Evolutionary conservation across 2,329 filamentous ascomycete genomes (phyloP).

Genomic region (Endothia cerciana): DNA sequence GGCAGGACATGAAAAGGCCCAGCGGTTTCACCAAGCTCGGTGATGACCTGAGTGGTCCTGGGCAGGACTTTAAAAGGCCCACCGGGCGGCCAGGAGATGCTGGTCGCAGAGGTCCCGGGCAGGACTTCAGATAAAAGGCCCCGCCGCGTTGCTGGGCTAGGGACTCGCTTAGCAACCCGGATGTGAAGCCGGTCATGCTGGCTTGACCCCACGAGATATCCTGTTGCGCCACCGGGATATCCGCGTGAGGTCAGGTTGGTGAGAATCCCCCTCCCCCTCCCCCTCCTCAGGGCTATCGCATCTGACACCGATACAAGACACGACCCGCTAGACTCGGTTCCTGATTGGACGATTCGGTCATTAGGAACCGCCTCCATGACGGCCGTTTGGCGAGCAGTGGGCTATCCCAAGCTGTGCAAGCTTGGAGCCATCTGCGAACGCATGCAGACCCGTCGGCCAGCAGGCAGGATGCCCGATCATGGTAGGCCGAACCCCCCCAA

Average conservation of each 20-base stretch:
- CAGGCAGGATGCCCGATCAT: background rate
- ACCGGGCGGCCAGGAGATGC: background rate
- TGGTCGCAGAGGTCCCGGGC: background rate
- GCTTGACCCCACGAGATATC: background rate
- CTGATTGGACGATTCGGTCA: background rate
- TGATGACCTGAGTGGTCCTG: conserved; percentile 36
- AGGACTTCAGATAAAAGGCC: conserved; percentile 17
- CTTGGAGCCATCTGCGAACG: background rate
- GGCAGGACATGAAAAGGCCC: conserved; percentile 47
- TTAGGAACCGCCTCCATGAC: background rate
- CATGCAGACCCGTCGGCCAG: background rate
- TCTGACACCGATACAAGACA: conserved; percentile 11
- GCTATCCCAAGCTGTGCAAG: background rate
- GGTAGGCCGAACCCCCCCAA: background rate
- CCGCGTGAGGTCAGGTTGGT: background rate
- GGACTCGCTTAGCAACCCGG: conserved; percentile 8
- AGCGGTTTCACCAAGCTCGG: conserved; percentile 18
- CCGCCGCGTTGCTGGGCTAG: background rate
- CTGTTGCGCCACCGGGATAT: background rate
- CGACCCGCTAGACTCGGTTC: background rate
- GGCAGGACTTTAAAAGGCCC: conserved; percentile 43
- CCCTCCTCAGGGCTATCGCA: background rate
- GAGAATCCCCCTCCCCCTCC: background rate
- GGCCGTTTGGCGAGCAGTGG: background rate
- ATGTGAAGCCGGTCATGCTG: conserved; percentile 13